A percentile compares a stretch with the other conserved stretches of the same genome.
phyloP scores from a whole-genome alignment of 177 flowering plant species.

The Vitis hybrid region DNA sequence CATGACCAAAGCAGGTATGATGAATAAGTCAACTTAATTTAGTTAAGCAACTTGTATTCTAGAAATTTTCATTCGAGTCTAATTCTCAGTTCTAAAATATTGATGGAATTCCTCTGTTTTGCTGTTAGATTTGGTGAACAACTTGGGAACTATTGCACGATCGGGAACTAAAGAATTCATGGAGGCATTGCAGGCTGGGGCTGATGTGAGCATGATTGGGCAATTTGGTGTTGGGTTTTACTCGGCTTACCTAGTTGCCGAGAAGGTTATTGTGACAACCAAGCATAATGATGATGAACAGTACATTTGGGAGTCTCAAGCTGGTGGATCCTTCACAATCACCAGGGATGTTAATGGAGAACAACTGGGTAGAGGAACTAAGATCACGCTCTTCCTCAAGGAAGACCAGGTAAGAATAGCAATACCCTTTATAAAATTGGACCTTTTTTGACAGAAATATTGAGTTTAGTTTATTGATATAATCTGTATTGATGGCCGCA shows the following conservation, averaged over 20 bases:
- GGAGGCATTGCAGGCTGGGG: slow-evolving; percentile 36
- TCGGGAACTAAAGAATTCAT: slow-evolving; percentile 38
- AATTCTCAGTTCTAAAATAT: not conserved
- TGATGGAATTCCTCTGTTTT: not conserved
- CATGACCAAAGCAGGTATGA: slow-evolving; percentile 30
- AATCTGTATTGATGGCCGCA: not conserved
- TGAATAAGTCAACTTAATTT: not conserved
- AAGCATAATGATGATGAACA: slow-evolving; percentile 35
- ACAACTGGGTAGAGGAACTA: slow-evolving; percentile 27
- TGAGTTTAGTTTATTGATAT: not conserved
- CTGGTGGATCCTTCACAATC: slow-evolving; percentile 28
- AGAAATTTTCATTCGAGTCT: not conserved
- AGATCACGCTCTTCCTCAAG: slow-evolving; percentile 28
- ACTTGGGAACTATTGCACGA: slow-evolving; percentile 34
- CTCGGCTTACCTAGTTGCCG: slow-evolving; percentile 33
- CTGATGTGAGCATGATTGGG: slow-evolving; percentile 40
- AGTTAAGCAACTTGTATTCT: not conserved
- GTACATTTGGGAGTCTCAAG: slow-evolving; percentile 30
- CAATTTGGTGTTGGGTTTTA: slow-evolving; percentile 38
- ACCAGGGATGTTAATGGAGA: slow-evolving; percentile 22
- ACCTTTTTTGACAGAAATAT: not conserved
- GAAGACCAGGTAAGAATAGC: slow-evolving; percentile 22
- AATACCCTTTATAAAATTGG: not conserved
- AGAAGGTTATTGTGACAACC: slow-evolving; percentile 33
- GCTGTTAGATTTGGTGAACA: slow-evolving; percentile 31